Percentiles rank a stretch among this genome's conserved stretches.
Evolutionary conservation across 1,139 yeast genomes (phyloP).

Genomic region (Candida tetrigidarum): DNA sequence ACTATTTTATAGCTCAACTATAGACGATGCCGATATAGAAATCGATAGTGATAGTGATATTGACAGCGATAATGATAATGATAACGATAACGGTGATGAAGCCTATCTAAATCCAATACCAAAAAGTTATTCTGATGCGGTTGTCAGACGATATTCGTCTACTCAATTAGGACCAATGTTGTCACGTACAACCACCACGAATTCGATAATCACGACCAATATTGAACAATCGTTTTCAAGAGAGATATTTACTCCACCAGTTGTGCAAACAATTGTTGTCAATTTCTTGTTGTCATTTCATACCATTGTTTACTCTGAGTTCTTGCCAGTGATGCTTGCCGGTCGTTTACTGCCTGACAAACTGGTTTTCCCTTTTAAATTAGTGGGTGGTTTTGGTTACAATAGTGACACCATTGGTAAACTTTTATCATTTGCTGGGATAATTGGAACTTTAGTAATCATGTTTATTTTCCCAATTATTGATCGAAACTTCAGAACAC

Average conservation of each 20-base stretch:
- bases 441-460: slow-evolving; percentile 56
- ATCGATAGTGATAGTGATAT: slow-evolving; percentile 1
- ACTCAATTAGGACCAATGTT: slow-evolving; percentile 20
- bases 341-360: slow-evolving; percentile 39
- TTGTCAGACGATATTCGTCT: slow-evolving; percentile 46
- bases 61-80: slow-evolving; percentile 6
- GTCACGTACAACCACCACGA: slow-evolving; percentile 16
- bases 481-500: slow-evolving; percentile 53
- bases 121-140: slow-evolving; percentile 42
- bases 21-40: too few species aligned
- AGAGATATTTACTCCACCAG: slow-evolving; percentile 36
- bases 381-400: slow-evolving; percentile 36
- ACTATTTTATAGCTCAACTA: slow-evolving; percentile 5
- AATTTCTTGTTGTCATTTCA: slow-evolving; percentile 53
- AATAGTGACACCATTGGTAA: slow-evolving; percentile 55
- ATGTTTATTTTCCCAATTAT: slow-evolving; percentile 56
- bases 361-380: slow-evolving; percentile 34
- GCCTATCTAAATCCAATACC: slow-evolving; percentile 32
- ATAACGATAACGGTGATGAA: not conserved
- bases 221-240: slow-evolving; percentile 15
- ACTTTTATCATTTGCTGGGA: slow-evolving; percentile 58
- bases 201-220: slow-evolving; percentile 16
- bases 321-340: slow-evolving; percentile 63
- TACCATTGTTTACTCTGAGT: slow-evolving; percentile 58
- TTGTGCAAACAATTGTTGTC: slow-evolving; percentile 43